Percentiles rank a stretch among this genome's conserved stretches.
phyloP scores from a whole-genome alignment of 495 filamentous ascomycete genomes.

The Penicillium chermesinum region DNA sequence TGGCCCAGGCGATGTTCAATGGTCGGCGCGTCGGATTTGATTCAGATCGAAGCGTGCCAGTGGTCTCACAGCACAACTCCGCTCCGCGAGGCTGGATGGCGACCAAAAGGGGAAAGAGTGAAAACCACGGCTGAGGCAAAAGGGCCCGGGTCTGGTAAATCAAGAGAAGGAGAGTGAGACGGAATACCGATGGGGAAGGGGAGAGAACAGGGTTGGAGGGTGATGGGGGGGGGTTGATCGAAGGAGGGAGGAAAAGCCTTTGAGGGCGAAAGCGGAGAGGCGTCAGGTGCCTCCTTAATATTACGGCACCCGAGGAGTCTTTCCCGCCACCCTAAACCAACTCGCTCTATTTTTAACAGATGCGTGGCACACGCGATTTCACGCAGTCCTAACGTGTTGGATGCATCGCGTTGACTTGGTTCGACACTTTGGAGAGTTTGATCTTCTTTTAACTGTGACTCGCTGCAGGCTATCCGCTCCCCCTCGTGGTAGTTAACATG shows the following conservation, averaged over 20 bases:
- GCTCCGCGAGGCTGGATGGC: not conserved
- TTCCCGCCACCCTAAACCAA: constrained; percentile 21
- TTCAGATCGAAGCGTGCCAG: not conserved
- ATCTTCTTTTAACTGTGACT: not conserved
- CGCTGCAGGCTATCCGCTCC: constrained; percentile 8
- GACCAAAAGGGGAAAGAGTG: not conserved
- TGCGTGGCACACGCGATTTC: constrained; percentile 1
- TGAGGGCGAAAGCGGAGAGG: constrained; percentile 32
- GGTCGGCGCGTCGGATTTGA: not conserved
- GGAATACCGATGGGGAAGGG: not conserved
- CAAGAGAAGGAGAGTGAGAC: not conserved
- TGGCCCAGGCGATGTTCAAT: constrained; percentile 2
- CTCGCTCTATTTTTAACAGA: constrained; percentile 16
- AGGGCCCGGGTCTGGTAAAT: not conserved
- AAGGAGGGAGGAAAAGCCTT: constrained; percentile 26
- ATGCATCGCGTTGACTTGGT: not conserved
- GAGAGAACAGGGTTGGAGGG: not conserved
- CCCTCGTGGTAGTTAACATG: constrained; percentile 18
- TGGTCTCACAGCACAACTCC: constrained; percentile 1
- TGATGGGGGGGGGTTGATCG: constrained; percentile 10
- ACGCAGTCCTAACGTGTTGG: not conserved
- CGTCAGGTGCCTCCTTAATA: constrained; percentile 35
- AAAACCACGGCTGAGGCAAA: not conserved
- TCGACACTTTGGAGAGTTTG: not conserved
- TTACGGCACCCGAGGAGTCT: constrained; percentile 22